Conservation (phyloP, 1,284 basidiomycete genomes). For the Ganoderma boninense region DNA sequence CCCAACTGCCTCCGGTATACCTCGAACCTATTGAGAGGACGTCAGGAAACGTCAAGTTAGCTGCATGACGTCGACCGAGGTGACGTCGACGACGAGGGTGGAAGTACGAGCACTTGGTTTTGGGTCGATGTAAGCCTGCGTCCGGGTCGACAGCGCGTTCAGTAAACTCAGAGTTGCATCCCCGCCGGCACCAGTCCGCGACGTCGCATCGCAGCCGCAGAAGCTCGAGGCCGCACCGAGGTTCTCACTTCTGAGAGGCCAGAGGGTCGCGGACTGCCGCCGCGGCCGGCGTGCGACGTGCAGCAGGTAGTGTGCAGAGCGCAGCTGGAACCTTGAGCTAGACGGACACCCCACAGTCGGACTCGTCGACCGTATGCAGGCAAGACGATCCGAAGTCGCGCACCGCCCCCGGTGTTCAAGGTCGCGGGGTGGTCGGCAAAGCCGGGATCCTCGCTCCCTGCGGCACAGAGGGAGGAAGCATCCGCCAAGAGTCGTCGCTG, state of each 20-base stretch:
- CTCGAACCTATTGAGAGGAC: neutral
- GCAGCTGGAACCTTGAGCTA: neutral
- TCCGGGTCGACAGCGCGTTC: neutral
- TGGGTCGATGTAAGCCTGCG: neutral
- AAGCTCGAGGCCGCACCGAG: neutral
- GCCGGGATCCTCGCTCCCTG: neutral
- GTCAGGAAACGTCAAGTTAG: neutral
- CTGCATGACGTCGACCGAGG: neutral
- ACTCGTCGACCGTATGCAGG: neutral
- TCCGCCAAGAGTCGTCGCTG: neutral
- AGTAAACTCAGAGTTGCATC: neutral
- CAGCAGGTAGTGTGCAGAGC: neutral
- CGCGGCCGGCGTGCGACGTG: neutral
- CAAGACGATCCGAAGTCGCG: constrained; percentile 1
- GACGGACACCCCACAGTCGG: neutral
- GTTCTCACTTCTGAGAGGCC: neutral
- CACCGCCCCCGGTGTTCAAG: neutral
- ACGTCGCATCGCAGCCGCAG: neutral
- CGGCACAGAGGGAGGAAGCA: neutral
- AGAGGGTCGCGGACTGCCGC: neutral
- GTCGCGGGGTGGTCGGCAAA: neutral
- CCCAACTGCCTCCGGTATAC: neutral
- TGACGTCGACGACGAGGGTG: neutral
- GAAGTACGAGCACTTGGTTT: neutral
- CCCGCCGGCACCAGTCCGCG: neutral